Percentiles rank a stretch among this genome's conserved stretches.
These are phyloP conservation scores for Chlorencoelia australis DNA, from an alignment of 2,329 filamentous ascomycete species.

Conservation along the genomic window DNA sequence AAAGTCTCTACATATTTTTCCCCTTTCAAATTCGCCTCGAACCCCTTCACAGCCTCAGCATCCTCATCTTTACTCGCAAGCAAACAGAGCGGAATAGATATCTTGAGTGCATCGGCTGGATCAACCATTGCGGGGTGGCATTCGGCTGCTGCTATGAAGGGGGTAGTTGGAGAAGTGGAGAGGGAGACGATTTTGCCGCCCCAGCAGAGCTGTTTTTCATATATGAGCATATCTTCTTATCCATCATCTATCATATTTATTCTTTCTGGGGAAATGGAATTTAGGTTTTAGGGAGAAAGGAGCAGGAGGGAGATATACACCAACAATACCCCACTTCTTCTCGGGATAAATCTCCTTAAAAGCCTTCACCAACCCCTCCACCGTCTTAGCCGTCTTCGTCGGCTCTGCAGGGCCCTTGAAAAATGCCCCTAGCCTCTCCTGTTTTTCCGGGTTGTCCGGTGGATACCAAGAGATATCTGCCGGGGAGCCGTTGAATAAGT, in stretches of 20 bases:
- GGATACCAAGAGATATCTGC: slow-evolving; percentile 42
- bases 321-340: slow-evolving; percentile 31
- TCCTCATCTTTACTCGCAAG: slow-evolving; percentile 58
- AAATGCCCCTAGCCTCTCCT: slow-evolving; percentile 47
- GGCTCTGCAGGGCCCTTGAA: slow-evolving; percentile 31
- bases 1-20: slow-evolving; percentile 40
- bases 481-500: slow-evolving; percentile 67
- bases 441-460: slow-evolving; percentile 51
- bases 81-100: slow-evolving; percentile 51
- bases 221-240: too few relatives aligned
- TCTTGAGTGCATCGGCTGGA: slow-evolving; percentile 45
- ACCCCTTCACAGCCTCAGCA: slow-evolving; percentile 33
- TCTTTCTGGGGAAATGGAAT: too few relatives aligned
- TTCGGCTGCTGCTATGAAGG: slow-evolving; percentile 43
- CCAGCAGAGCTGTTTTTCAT: slow-evolving; percentile 23
- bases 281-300: neutral
- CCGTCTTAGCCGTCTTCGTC: slow-evolving; percentile 32
- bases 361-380: slow-evolving; percentile 40
- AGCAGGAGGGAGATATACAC: slow-evolving; percentile 10
- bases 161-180: slow-evolving; percentile 21
- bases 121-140: slow-evolving; percentile 56
- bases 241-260: too few relatives aligned
- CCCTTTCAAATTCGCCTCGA: slow-evolving; percentile 33
- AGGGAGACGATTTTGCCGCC: slow-evolving; percentile 26
- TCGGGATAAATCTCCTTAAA: slow-evolving; percentile 44